Conservation (phyloP, 441 rosid species). For the Gossypium lobatum region DNA sequence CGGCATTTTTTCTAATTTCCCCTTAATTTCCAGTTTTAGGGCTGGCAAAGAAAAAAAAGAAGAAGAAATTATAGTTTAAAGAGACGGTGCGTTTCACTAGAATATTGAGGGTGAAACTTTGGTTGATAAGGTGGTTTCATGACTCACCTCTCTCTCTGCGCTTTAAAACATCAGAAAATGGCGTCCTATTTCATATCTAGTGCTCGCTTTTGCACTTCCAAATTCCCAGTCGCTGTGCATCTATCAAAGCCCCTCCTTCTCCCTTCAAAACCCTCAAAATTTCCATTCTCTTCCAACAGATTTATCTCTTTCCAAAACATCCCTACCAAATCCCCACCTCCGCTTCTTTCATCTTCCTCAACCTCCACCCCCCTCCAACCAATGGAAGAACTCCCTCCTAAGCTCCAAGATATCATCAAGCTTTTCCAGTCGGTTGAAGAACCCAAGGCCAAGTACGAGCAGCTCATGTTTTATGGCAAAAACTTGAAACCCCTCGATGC, state of each 20-base stretch:
- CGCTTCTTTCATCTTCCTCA: constrained; percentile 22
- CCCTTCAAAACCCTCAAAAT: constrained; percentile 20
- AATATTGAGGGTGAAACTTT: background rate
- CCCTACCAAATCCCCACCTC: constrained; percentile 20
- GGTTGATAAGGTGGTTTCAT: background rate
- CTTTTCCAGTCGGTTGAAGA: constrained; percentile 61
- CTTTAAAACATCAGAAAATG: background rate
- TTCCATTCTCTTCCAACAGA: constrained; percentile 28
- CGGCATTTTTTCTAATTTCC: too few relatives aligned
- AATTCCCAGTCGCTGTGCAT: constrained; percentile 15
- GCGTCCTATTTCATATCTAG: constrained; percentile 19
- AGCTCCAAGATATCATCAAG: constrained; percentile 59
- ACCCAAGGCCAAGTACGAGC: constrained; percentile 74
- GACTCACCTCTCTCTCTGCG: background rate
- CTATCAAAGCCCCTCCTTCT: constrained; percentile 1
- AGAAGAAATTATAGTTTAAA: too few relatives aligned
- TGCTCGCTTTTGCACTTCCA: constrained; percentile 29
- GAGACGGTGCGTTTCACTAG: background rate
- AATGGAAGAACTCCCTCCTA: constrained; percentile 73
- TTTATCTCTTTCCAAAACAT: constrained; percentile 46
- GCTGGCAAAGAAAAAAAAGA: too few relatives aligned
- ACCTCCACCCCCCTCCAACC: constrained; percentile 49
- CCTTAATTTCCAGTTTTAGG: too few relatives aligned
- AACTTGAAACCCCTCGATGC: constrained; percentile 60
- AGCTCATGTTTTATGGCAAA: constrained; percentile 78